phyloP scores from a whole-genome alignment of 2,329 filamentous ascomycete species.

The Cytospora chrysosperma region DNA sequence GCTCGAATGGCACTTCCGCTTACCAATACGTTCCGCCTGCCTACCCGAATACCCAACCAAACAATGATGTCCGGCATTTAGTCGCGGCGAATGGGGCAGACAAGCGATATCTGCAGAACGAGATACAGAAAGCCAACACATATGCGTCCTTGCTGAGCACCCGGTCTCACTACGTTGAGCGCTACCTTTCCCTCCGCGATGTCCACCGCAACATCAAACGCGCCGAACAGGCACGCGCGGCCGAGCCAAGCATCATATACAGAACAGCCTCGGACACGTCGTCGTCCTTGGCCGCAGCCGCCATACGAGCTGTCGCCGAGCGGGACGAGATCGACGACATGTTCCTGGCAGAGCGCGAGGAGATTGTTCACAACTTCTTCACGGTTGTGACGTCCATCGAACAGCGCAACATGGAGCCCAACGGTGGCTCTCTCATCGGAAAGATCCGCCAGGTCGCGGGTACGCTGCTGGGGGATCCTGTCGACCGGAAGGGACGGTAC shows the following conservation, averaged over 20 bases:
- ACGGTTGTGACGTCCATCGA: slow-evolving; percentile 73
- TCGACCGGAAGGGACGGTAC: slow-evolving; percentile 51
- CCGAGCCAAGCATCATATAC: slow-evolving; percentile 31
- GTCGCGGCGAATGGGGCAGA: slow-evolving; percentile 49
- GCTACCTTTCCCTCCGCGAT: slow-evolving; percentile 77
- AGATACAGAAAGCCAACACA: slow-evolving; percentile 91
- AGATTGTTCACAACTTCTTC: slow-evolving; percentile 78
- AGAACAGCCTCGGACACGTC: slow-evolving; percentile 35
- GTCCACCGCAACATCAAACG: slow-evolving; percentile 54
- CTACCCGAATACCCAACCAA: slow-evolving; percentile 46
- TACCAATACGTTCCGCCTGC: slow-evolving; percentile 53
- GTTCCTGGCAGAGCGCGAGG: slow-evolving; percentile 74
- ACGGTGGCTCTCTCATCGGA: slow-evolving; percentile 64
- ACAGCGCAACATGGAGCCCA: slow-evolving; percentile 81
- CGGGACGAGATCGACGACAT: slow-evolving; percentile 63
- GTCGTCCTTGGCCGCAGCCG: slow-evolving; percentile 35
- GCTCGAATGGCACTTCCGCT: slow-evolving; percentile 46
- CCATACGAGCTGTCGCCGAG: slow-evolving; percentile 42
- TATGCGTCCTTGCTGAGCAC: slow-evolving; percentile 80
- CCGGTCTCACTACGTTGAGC: slow-evolving; percentile 80
- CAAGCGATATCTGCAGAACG: slow-evolving; percentile 67
- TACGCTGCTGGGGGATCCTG: slow-evolving; percentile 65
- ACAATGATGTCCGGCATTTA: slow-evolving; percentile 50
- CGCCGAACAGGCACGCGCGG: slow-evolving; percentile 33
- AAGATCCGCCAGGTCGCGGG: slow-evolving; percentile 85